Evolutionary conservation across 495 filamentous ascomycete genomes (phyloP).

Genomic region (Talaromyces stipitatus): DNA sequence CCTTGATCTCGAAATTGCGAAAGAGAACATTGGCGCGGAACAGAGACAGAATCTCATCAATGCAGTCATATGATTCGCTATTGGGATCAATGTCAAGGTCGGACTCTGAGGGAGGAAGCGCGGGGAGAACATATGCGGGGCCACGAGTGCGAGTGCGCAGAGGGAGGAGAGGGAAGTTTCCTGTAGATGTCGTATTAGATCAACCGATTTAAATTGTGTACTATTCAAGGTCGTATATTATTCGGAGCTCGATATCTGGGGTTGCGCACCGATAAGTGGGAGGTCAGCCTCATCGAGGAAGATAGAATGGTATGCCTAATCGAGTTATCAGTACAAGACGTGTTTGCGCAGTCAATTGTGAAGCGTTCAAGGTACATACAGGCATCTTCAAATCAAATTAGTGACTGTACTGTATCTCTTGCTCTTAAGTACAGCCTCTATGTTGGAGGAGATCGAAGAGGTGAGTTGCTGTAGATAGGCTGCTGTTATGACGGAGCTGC

Average conservation of each 20-base stretch:
- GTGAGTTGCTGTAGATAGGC: not conserved
- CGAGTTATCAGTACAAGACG: not conserved
- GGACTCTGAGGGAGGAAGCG: slow-evolving; percentile 60
- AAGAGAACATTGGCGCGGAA: slow-evolving; percentile 99
- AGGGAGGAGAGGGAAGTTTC: slow-evolving; percentile 90
- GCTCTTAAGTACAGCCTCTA: not conserved
- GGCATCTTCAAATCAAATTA: slow-evolving; percentile 35
- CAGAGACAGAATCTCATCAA: slow-evolving; percentile 85
- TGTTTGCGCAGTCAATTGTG: slow-evolving; percentile 1
- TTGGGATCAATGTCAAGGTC: slow-evolving; percentile 71
- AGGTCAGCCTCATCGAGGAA: slow-evolving; percentile 77
- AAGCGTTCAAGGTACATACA: slow-evolving; percentile 22
- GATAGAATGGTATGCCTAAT: slow-evolving; percentile 85
- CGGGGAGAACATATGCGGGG: slow-evolving; percentile 76
- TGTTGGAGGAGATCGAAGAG: not conserved
- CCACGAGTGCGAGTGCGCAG: slow-evolving; percentile 89
- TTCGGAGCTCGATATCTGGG: slow-evolving; percentile 1
- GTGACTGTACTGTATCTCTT: not conserved
- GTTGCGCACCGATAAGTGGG: slow-evolving; percentile 51
- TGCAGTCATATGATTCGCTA: slow-evolving; percentile 83
- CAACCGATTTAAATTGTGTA: not conserved
- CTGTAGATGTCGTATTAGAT: slow-evolving; percentile 26
- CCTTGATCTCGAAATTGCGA: slow-evolving; percentile 98
- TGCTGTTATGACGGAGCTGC: slow-evolving; percentile 19
- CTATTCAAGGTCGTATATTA: not conserved